Evolutionary conservation across 2,329 filamentous ascomycete species (phyloP).

Genomic region (Aureobasidium pullulans): DNA sequence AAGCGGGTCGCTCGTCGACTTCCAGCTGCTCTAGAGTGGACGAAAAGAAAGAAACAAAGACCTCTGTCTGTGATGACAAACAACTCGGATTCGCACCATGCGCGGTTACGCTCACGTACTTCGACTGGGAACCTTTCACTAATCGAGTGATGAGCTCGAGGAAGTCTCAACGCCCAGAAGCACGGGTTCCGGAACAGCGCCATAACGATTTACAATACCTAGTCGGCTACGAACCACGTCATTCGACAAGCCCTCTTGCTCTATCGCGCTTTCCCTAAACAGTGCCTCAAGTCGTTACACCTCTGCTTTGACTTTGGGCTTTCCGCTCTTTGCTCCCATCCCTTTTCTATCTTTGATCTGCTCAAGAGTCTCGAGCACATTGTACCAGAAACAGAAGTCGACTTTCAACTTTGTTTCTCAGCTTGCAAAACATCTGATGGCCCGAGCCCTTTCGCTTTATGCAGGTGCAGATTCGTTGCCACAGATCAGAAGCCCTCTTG

Average conservation of each 20-base stretch:
- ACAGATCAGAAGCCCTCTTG: neutral
- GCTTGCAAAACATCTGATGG: neutral
- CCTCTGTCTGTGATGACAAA: constrained; percentile 1
- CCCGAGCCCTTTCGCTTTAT: neutral
- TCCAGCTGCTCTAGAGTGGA: neutral
- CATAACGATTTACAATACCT: neutral
- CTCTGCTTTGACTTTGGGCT: constrained; percentile 5
- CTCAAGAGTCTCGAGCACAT: neutral
- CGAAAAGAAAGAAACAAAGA: neutral
- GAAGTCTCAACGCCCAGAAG: constrained; percentile 3
- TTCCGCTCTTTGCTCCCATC: neutral
- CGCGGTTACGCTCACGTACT: neutral
- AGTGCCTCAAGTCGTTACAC: neutral
- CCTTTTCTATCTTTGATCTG: neutral
- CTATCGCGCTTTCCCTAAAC: neutral
- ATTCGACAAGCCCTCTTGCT: constrained; percentile 3
- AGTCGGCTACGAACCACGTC: neutral
- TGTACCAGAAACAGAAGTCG: neutral
- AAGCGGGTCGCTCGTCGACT: constrained; percentile 3
- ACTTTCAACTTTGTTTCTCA: neutral
- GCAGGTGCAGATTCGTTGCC: neutral
- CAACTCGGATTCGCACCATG: neutral
- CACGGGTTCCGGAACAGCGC: constrained; percentile 8
- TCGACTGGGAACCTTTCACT: constrained; percentile 7
- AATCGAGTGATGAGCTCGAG: constrained; percentile 11